These are phyloP conservation scores for Sarocladiaceae sp. DNA, from an alignment of 2,329 filamentous ascomycete species.

Conservation along the genomic window DNA sequence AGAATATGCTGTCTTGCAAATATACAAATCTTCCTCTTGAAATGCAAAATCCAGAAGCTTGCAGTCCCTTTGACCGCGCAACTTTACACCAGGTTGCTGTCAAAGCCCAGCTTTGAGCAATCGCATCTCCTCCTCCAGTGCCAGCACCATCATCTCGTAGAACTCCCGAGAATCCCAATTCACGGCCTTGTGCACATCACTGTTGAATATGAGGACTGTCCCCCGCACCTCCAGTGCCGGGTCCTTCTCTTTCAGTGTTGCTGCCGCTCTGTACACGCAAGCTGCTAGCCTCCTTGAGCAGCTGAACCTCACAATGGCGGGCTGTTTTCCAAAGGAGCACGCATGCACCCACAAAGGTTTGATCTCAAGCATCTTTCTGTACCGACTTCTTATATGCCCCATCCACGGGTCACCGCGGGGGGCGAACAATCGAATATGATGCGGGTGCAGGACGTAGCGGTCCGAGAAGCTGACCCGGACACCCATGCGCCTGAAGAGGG, in stretches of 20 bases:
- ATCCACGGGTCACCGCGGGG: slow-evolving; percentile 26
- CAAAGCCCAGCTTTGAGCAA: background rate
- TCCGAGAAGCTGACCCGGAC: slow-evolving; percentile 20
- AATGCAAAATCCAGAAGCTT: background rate
- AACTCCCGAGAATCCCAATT: background rate
- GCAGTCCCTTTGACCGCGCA: background rate
- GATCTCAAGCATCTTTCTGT: slow-evolving; percentile 19
- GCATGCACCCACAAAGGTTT: slow-evolving; percentile 26
- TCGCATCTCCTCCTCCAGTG: slow-evolving; percentile 2
- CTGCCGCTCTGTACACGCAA: background rate
- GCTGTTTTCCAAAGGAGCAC: background rate
- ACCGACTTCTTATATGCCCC: slow-evolving; percentile 18
- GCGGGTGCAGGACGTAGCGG: slow-evolving; percentile 25
- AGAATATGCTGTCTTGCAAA: no score
- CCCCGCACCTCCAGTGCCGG: background rate
- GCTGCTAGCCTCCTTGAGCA: background rate
- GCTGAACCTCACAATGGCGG: background rate
- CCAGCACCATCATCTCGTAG: slow-evolving; percentile 4
- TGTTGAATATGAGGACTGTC: background rate
- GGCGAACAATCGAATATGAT: slow-evolving; percentile 26
- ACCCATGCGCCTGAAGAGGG: slow-evolving; percentile 9
- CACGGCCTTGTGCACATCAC: background rate
- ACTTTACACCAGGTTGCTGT: no score
- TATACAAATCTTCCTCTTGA: no score
- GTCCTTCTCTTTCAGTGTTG: background rate